Evolutionary conservation across 2,329 filamentous ascomycete species (phyloP).

Genomic region (Aspergillus persii): DNA sequence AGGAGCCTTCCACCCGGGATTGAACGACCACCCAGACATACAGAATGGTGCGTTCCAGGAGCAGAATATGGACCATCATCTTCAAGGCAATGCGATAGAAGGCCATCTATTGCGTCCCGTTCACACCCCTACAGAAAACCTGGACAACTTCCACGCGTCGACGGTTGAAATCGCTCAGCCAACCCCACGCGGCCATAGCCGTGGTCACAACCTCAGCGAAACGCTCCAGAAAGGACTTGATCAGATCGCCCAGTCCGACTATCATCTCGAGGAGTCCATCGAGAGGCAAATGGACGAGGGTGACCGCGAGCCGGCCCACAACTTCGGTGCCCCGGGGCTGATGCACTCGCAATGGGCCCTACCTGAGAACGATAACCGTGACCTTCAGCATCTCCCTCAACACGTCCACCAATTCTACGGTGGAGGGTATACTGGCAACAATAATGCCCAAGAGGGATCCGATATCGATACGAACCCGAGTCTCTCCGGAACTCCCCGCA

Average conservation of each 20-base stretch:
- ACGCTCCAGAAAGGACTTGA: slow-evolving; percentile 82
- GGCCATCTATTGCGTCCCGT: slow-evolving; percentile 27
- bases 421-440: slow-evolving; percentile 30
- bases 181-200: slow-evolving; percentile 55
- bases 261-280: slow-evolving; percentile 77
- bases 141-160: slow-evolving; percentile 42
- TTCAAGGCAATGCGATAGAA: slow-evolving; percentile 19
- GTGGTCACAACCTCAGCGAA: slow-evolving; percentile 69
- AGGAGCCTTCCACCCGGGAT: slow-evolving; percentile 35
- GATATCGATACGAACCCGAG: slow-evolving; percentile 74
- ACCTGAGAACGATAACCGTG: slow-evolving; percentile 28
- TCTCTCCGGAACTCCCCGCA: slow-evolving; percentile 62
- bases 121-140: slow-evolving; percentile 31
- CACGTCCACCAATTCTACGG: slow-evolving; percentile 36
- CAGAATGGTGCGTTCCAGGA: slow-evolving; percentile 27
- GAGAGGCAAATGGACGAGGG: slow-evolving; percentile 76
- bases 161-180: slow-evolving; percentile 58
- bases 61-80: slow-evolving; percentile 29
- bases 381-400: slow-evolving; percentile 24
- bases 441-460: slow-evolving; percentile 51
- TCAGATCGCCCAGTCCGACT: slow-evolving; percentile 64
- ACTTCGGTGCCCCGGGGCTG: slow-evolving; percentile 27
- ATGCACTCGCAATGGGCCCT: slow-evolving; percentile 39
- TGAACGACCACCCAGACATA: slow-evolving; percentile 18
- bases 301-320: slow-evolving; percentile 50